Conservation (phyloP, 371 early-diverging fungal species). For the Mucor mucedo region DNA sequence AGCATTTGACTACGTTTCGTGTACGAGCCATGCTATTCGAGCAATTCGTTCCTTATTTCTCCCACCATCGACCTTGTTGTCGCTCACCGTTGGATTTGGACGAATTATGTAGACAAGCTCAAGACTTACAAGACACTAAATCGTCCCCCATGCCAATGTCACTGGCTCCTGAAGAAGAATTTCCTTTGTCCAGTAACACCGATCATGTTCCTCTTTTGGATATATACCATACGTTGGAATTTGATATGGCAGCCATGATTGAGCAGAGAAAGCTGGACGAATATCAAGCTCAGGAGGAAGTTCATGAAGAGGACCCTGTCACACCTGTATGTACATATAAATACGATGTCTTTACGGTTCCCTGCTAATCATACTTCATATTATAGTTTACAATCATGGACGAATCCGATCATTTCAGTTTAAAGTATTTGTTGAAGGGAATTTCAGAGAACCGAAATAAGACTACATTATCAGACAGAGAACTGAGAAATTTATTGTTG, state of each 20-base stretch:
- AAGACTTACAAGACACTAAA: conserved; percentile 6
- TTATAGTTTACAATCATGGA: conserved; percentile 41
- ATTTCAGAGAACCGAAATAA: conserved; percentile 71
- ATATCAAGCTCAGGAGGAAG: conserved; percentile 48
- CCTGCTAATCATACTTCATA: background rate
- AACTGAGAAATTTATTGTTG: conserved; percentile 71
- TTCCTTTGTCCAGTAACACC: background rate
- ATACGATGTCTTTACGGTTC: too few relatives aligned
- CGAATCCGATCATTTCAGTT: conserved; percentile 48
- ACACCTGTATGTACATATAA: background rate
- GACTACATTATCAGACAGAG: conserved; percentile 67
- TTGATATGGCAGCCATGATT: conserved; percentile 68
- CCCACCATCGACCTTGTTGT: conserved; percentile 42
- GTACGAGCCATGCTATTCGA: conserved; percentile 75
- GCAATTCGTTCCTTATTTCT: conserved; percentile 61
- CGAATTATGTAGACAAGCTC: conserved; percentile 11
- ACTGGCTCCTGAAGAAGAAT: background rate
- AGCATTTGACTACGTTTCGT: conserved; percentile 54
- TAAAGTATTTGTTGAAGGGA: conserved; percentile 76
- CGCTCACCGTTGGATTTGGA: conserved; percentile 4
- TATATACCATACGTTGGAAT: conserved; percentile 79
- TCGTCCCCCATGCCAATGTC: background rate
- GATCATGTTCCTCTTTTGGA: conserved; percentile 61
- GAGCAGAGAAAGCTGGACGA: conserved; percentile 59
- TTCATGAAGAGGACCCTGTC: conserved; percentile 41